A percentile compares a stretch with the other conserved stretches of the same genome.
phyloP scores from a whole-genome alignment of 352 stramenopile species.

The Pythium rishiriense region DNA sequence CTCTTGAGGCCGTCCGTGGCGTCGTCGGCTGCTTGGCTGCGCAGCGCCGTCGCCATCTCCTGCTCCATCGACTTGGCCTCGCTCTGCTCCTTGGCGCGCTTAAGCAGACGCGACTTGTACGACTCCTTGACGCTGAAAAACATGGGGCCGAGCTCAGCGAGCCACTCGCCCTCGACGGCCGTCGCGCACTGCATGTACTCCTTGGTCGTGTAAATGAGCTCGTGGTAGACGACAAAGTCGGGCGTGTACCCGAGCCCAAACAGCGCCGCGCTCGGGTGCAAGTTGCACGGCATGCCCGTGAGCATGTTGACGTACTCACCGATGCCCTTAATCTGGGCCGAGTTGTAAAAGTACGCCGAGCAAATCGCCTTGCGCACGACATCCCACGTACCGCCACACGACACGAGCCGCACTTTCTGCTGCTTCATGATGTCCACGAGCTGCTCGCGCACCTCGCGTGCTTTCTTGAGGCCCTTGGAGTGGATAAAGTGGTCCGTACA shows the following conservation, averaged over 20 bases:
- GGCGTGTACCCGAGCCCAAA: conserved; percentile 98
- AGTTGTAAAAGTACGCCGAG: conserved; percentile 99
- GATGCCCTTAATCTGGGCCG: conserved; percentile 98
- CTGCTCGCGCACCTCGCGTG: conserved; percentile 93
- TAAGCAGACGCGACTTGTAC: conserved; percentile 91
- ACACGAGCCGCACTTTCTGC: conserved; percentile 91
- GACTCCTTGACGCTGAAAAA: conserved; percentile 99
- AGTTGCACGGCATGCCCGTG: conserved; percentile 95
- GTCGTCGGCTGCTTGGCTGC: conserved; percentile 23
- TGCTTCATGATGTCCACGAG: conserved; percentile 99
- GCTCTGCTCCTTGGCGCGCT: conserved; percentile 87
- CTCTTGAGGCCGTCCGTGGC: conserved; percentile 14
- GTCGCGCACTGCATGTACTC: conserved; percentile 98
- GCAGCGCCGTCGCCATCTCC: conserved; percentile 79
- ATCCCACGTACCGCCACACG: conserved; percentile 94
- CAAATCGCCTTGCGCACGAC: conserved; percentile 98
- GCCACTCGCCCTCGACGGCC: conserved; percentile 98
- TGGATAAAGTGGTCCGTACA: conserved; percentile 97
- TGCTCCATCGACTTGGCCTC: conserved; percentile 77
- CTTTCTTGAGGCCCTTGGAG: conserved; percentile 92
- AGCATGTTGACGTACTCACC: conserved; percentile 99
- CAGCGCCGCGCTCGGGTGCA: conserved; percentile 97
- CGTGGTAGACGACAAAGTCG: conserved; percentile 99
- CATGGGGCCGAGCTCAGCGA: conserved; percentile 98
- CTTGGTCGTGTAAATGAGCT: conserved; percentile 99